Evolutionary conservation across 768 basidiomycete genomes (phyloP).

Genomic region (Megacollybia marginata): DNA sequence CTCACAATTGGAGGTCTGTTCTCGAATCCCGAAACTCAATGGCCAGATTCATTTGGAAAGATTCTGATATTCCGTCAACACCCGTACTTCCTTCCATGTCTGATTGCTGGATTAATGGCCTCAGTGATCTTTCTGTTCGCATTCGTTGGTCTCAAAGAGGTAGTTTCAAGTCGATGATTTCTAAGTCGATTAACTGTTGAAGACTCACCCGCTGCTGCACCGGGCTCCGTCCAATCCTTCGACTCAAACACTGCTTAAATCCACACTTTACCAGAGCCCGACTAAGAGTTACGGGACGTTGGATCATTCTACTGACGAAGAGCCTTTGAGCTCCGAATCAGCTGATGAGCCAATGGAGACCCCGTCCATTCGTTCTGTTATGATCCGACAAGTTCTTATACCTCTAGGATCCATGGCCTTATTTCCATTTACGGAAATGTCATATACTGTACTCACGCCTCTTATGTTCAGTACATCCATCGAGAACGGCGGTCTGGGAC

Average conservation of each 20-base stretch:
- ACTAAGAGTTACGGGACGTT: not conserved
- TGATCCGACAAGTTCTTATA: conserved; percentile 16
- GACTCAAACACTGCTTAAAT: too few species aligned
- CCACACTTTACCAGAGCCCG: too few species aligned
- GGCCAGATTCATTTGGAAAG: conserved; percentile 17
- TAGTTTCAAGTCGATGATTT: too few species aligned
- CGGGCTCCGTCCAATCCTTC: too few species aligned
- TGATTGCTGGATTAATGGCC: conserved; percentile 16
- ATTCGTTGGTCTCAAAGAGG: conserved; percentile 21
- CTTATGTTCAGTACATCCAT: conserved; percentile 41
- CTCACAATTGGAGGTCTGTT: conserved; percentile 27
- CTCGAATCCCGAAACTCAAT: conserved; percentile 19
- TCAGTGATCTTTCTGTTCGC: conserved; percentile 15
- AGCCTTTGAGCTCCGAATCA: not conserved
- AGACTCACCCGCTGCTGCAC: not conserved
- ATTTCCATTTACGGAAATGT: conserved; percentile 21
- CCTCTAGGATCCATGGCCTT: conserved; percentile 17
- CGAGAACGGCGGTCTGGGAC: conserved; percentile 46
- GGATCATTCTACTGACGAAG: not conserved
- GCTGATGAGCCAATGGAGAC: not conserved
- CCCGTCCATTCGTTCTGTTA: conserved; percentile 10
- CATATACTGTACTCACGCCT: conserved; percentile 18
- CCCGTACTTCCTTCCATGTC: conserved; percentile 31
- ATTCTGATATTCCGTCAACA: conserved; percentile 19
- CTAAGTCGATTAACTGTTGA: too few species aligned